Evolutionary conservation across 2,329 filamentous ascomycete species (phyloP).

Genomic region (Fusarium nisikadoi): DNA sequence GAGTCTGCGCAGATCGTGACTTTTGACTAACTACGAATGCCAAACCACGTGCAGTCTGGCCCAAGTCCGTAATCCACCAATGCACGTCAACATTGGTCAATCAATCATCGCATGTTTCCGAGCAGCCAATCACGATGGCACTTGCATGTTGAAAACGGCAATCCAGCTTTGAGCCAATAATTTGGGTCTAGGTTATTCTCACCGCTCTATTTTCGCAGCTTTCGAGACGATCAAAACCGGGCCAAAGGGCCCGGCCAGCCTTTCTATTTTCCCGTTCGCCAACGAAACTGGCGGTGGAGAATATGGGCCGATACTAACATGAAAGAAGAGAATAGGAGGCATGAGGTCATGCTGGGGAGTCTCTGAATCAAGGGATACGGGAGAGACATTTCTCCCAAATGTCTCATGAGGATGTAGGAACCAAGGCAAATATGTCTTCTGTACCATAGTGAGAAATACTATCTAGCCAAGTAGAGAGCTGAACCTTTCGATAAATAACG

Average conservation of each 20-base stretch:
- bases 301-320: slow-evolving; percentile 28
- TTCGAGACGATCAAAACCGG: slow-evolving; percentile 5
- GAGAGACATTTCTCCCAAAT: not conserved
- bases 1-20: slow-evolving; percentile 12
- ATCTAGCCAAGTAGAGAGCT: not conserved
- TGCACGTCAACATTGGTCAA: slow-evolving; percentile 21
- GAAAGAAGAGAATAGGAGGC: not conserved
- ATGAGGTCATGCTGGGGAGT: not conserved
- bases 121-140: slow-evolving; percentile 33
- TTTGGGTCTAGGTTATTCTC: slow-evolving; percentile 11
- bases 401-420: slow-evolving; percentile 13
- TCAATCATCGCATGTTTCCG: slow-evolving; percentile 14
- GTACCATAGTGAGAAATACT: not conserved
- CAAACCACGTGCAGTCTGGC: slow-evolving; percentile 10
- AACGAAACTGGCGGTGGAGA: slow-evolving; percentile 28
- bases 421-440: slow-evolving; percentile 3
- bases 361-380: not conserved
- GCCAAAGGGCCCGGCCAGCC: not conserved
- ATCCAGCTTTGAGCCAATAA: slow-evolving; percentile 15
- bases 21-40: not conserved
- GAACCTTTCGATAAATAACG: not conserved
- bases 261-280: slow-evolving; percentile 1
- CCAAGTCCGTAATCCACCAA: slow-evolving; percentile 4
- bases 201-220: slow-evolving; percentile 19
- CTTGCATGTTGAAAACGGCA: slow-evolving; percentile 38